phyloP scores from a whole-genome alignment of 2,329 filamentous ascomycete species.

The Beauveria pseudobassiana region DNA sequence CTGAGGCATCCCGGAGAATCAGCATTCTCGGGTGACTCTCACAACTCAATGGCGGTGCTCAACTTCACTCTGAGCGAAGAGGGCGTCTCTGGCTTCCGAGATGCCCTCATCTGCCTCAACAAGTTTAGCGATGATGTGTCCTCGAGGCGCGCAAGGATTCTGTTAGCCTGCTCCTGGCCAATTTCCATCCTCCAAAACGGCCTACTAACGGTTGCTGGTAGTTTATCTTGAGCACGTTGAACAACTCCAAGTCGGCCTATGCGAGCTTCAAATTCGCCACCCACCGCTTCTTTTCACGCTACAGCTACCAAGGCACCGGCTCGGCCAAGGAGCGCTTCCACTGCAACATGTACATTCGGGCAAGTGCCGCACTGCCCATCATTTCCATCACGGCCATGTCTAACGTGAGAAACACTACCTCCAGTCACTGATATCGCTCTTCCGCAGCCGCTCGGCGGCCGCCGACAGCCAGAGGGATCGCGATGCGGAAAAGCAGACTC shows the following conservation, averaged over 20 bases:
- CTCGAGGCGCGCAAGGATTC: constrained; percentile 64
- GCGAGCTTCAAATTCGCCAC: constrained; percentile 62
- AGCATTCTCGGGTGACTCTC: no score
- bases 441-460: constrained; percentile 55
- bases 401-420: not conserved
- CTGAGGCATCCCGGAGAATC: not conserved
- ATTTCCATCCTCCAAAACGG: not conserved
- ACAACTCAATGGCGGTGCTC: constrained; percentile 48
- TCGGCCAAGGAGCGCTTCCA: constrained; percentile 56
- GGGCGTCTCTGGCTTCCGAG: constrained; percentile 61
- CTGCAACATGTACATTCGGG: constrained; percentile 67
- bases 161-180: constrained; percentile 31
- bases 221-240: constrained; percentile 68
- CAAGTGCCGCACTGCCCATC: constrained; percentile 24
- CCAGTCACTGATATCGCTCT: constrained; percentile 63
- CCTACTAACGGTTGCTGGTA: constrained; percentile 22
- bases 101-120: constrained; percentile 64
- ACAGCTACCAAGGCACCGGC: constrained; percentile 52
- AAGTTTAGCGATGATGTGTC: constrained; percentile 77
- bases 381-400: not conserved
- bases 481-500: constrained; percentile 56
- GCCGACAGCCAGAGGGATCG: constrained; percentile 43
- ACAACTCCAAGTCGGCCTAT: constrained; percentile 75
- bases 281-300: constrained; percentile 64
- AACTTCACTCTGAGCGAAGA: constrained; percentile 69